Evolutionary conservation across 805 yeast genomes (phyloP).

Genomic region (Sugiyamaella valdiviana): DNA sequence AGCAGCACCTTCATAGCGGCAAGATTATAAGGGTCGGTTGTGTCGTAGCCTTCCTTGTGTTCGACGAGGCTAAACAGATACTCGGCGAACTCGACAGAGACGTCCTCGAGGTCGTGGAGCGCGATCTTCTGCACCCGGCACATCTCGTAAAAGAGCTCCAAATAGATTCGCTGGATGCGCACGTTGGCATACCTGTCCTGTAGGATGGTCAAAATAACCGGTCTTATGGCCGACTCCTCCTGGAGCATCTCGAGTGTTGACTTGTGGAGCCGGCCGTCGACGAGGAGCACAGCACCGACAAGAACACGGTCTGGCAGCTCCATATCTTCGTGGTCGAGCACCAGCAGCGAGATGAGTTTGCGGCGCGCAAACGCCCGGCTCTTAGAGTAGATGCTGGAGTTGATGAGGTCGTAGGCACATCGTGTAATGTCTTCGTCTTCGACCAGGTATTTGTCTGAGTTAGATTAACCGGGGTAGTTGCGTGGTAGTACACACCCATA

Average conservation of each 20-base stretch:
- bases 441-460: slow-evolving; percentile 17
- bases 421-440: slow-evolving; percentile 35
- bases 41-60: slow-evolving; percentile 25
- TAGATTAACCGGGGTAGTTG: slow-evolving; percentile 15
- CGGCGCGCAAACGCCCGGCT: slow-evolving; percentile 41
- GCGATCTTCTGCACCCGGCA: slow-evolving; percentile 46
- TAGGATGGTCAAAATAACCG: slow-evolving; percentile 40
- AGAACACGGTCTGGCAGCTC: slow-evolving; percentile 33
- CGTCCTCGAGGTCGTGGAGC: slow-evolving; percentile 35
- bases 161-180: slow-evolving; percentile 38
- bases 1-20: slow-evolving; percentile 65
- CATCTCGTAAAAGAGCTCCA: slow-evolving; percentile 51
- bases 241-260: slow-evolving; percentile 41
- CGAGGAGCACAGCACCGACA: slow-evolving; percentile 39
- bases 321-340: slow-evolving; percentile 23
- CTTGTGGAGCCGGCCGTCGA: slow-evolving; percentile 41
- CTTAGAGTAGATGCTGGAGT: slow-evolving; percentile 51
- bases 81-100: slow-evolving; percentile 43
- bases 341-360: slow-evolving; percentile 32
- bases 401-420: slow-evolving; percentile 40
- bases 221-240: slow-evolving; percentile 48
- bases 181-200: slow-evolving; percentile 32
- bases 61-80: slow-evolving; percentile 45
- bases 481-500: slow-evolving; percentile 21
- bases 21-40: slow-evolving; percentile 52